Conservation (phyloP, 2,329 filamentous ascomycete species). For the Acrocalymma vagum region DNA sequence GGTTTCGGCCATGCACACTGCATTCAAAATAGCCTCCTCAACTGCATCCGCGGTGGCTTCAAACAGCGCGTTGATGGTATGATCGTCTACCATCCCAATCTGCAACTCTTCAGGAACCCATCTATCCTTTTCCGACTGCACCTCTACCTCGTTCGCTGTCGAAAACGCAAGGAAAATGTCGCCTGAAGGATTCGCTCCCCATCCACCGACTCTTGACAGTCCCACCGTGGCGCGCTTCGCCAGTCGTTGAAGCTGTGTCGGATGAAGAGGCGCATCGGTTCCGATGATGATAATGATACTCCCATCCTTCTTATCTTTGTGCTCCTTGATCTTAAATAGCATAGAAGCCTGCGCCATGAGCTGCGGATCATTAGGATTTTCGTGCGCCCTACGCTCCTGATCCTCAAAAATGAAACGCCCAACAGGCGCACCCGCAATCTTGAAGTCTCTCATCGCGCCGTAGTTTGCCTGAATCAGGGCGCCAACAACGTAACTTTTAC, state of each 20-base stretch:
- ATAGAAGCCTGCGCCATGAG: conserved; percentile 35
- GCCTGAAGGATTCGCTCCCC: conserved; percentile 69
- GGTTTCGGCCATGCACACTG: conserved; percentile 67
- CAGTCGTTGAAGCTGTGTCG: conserved; percentile 64
- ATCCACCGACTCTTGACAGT: conserved; percentile 67
- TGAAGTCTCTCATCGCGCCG: conserved; percentile 64
- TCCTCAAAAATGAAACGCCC: conserved; percentile 65
- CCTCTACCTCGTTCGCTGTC: conserved; percentile 63
- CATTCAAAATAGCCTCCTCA: conserved; percentile 73
- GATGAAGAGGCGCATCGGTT: conserved; percentile 68
- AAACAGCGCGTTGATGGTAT: conserved; percentile 68
- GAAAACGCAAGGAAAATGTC: conserved; percentile 75
- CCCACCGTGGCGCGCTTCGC: conserved; percentile 70
- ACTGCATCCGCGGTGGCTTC: conserved; percentile 69
- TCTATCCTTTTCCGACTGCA: conserved; percentile 48
- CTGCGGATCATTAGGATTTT: conserved; percentile 34
- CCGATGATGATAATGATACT: conserved; percentile 71
- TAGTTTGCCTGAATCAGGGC: conserved; percentile 74
- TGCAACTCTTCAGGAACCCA: conserved; percentile 53
- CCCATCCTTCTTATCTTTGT: conserved; percentile 65
- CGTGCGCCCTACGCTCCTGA: conserved; percentile 45
- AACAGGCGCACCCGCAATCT: conserved; percentile 68
- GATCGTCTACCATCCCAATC: conserved; percentile 63
- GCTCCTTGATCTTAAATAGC: conserved; percentile 36
- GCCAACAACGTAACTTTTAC: conserved; percentile 64